Evolutionary conservation across 805 yeast species (phyloP).

Genomic region (Candida suzukii): DNA sequence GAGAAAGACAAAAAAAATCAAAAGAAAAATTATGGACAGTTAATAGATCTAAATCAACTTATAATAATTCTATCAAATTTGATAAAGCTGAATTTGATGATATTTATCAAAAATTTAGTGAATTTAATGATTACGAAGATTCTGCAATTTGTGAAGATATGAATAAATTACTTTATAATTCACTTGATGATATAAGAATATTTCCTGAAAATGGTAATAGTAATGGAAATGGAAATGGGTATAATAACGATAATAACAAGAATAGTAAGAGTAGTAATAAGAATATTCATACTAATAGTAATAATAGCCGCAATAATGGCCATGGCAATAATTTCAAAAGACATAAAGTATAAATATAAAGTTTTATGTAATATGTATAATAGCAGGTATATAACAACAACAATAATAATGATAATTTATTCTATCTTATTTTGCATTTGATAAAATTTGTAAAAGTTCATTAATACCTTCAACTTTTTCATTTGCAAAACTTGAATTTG

Average conservation of each 20-base stretch:
- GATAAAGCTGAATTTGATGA: slow-evolving; percentile 26
- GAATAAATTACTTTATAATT: background rate
- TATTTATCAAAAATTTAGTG: slow-evolving; percentile 10
- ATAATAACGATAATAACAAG: background rate
- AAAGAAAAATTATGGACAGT: slow-evolving; percentile 80
- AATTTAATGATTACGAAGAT: background rate
- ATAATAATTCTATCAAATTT: too few relatives aligned
- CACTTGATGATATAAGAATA: background rate
- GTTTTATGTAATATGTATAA: too few relatives aligned
- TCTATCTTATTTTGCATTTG: slow-evolving; percentile 7
- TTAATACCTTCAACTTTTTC: slow-evolving; percentile 64
- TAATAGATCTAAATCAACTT: slow-evolving; percentile 29
- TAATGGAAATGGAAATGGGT: too few relatives aligned
- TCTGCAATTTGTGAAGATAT: background rate
- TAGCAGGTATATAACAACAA: too few relatives aligned
- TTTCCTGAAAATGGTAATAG: too few relatives aligned
- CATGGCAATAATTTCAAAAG: slow-evolving; percentile 16
- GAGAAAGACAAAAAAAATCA: slow-evolving; percentile 82
- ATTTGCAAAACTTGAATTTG: slow-evolving; percentile 39
- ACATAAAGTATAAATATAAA: slow-evolving; percentile 9
- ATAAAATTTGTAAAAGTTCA: slow-evolving; percentile 51
- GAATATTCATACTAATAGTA: background rate
- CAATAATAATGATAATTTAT: too few relatives aligned
- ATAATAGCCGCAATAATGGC: too few relatives aligned
- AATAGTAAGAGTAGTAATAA: background rate